These are phyloP conservation scores for Alternaria viburni DNA, from an alignment of 2,329 filamentous ascomycete genomes.

Conservation along the genomic window DNA sequence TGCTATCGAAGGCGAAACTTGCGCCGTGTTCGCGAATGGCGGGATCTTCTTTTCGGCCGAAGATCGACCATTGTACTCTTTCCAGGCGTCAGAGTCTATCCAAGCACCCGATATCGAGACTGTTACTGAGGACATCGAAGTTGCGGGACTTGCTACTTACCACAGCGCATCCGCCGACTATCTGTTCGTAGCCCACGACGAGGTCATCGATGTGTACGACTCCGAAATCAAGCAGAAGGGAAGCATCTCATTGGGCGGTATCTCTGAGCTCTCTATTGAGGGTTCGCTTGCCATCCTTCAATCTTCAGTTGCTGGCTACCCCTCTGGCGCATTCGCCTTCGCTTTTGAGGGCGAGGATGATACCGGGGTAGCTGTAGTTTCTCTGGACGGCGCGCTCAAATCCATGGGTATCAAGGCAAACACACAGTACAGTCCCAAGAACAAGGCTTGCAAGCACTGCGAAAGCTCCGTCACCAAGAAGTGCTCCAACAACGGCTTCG, in stretches of 20 bases:
- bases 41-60: slow-evolving; percentile 37
- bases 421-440: slow-evolving; percentile 25
- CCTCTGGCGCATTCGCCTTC: slow-evolving; percentile 29
- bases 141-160: slow-evolving; percentile 32
- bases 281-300: slow-evolving; percentile 37
- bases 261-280: slow-evolving; percentile 32
- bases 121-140: slow-evolving; percentile 21
- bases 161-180: slow-evolving; percentile 22
- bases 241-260: slow-evolving; percentile 25
- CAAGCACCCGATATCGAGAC: slow-evolving; percentile 25
- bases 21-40: slow-evolving; percentile 26
- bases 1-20: slow-evolving; percentile 36
- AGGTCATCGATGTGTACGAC: slow-evolving; percentile 33
- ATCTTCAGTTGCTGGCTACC: slow-evolving; percentile 13
- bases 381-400: slow-evolving; percentile 20
- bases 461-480: slow-evolving; percentile 15
- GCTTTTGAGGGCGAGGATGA: slow-evolving; percentile 36
- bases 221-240: slow-evolving; percentile 20
- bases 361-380: slow-evolving; percentile 31
- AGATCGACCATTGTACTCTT: slow-evolving; percentile 36
- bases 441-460: slow-evolving; percentile 24
- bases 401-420: slow-evolving; percentile 26
- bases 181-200: slow-evolving; percentile 33
- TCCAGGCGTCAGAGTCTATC: slow-evolving; percentile 33
- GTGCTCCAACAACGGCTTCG: slow-evolving; percentile 33